Percentiles rank a stretch among this genome's conserved stretches.
Evolutionary conservation across 768 basidiomycete species (phyloP).

Genomic region (Tephrocybe sp.): DNA sequence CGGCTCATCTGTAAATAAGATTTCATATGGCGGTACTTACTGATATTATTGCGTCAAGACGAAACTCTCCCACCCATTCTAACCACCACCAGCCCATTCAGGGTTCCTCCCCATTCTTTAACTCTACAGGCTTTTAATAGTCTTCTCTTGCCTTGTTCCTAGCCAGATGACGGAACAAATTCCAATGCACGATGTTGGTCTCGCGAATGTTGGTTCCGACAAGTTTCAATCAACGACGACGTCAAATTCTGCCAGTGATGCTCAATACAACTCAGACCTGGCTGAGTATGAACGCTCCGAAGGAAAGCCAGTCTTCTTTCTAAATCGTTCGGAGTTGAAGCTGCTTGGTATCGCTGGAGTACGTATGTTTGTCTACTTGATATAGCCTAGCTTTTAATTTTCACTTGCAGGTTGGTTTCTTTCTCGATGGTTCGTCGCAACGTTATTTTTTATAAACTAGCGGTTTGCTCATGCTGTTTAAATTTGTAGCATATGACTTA

Average conservation of each 20-base stretch:
- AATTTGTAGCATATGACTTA: slow-evolving; percentile 57
- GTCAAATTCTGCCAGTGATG: neutral
- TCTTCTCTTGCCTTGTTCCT: too few species aligned
- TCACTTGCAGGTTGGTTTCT: slow-evolving; percentile 58
- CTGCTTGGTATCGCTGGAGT: slow-evolving; percentile 61
- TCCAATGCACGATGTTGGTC: neutral
- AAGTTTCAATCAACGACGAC: neutral
- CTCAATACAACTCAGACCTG: slow-evolving; percentile 14
- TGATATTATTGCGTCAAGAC: too few species aligned
- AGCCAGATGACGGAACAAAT: neutral
- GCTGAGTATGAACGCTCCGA: slow-evolving; percentile 26
- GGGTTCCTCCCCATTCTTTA: too few species aligned
- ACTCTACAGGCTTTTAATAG: too few species aligned
- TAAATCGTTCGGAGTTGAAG: slow-evolving; percentile 49
- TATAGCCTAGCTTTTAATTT: neutral
- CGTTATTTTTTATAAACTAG: neutral
- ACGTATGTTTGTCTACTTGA: neutral
- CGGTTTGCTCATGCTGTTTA: neutral
- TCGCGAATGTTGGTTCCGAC: too few species aligned
- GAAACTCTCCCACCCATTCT: too few species aligned
- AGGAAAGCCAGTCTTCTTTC: slow-evolving; percentile 24
- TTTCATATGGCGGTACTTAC: too few species aligned
- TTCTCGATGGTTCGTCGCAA: slow-evolving; percentile 55
- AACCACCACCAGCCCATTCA: too few species aligned
- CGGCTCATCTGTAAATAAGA: too few species aligned